Percentiles rank a stretch among this genome's conserved stretches.
Conservation (phyloP, 2,329 filamentous ascomycete genomes). For the Penicillium sp. region DNA sequence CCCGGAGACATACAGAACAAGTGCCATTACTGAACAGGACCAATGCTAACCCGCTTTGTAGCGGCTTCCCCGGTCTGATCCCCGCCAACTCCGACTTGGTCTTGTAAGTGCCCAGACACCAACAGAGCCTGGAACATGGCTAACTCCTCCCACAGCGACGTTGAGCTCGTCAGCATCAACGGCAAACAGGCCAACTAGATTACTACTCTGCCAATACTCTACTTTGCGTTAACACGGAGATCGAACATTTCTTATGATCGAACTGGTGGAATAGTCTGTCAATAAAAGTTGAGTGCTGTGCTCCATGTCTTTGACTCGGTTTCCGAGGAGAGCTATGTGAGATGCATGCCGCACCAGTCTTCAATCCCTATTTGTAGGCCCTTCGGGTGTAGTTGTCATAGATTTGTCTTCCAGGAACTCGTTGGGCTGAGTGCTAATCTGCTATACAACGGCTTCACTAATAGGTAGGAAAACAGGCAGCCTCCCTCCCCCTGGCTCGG, state of each 20-base stretch:
- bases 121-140: background rate
- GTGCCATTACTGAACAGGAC: background rate
- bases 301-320: background rate
- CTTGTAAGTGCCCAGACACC: constrained; percentile 60
- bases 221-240: background rate
- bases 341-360: background rate
- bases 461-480: too few species aligned
- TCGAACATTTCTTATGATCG: background rate
- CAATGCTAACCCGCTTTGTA: constrained; percentile 30
- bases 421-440: background rate
- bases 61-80: constrained; percentile 74
- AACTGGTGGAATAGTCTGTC: constrained; percentile 1
- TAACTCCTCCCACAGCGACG: constrained; percentile 50
- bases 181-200: constrained; percentile 45
- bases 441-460: background rate
- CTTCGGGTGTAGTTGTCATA: background rate
- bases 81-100: constrained; percentile 69
- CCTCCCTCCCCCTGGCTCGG: too few species aligned
- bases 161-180: constrained; percentile 63
- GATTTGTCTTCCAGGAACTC: background rate
- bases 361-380: background rate
- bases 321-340: background rate
- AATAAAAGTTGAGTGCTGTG: constrained; percentile 1
- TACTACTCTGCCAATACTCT: background rate
- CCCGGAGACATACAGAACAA: background rate